Evolutionary conservation across 768 basidiomycete species (phyloP), one percentile per base, ranked within the genome.

Genomic region (Astraeus odoratus): DNA sequence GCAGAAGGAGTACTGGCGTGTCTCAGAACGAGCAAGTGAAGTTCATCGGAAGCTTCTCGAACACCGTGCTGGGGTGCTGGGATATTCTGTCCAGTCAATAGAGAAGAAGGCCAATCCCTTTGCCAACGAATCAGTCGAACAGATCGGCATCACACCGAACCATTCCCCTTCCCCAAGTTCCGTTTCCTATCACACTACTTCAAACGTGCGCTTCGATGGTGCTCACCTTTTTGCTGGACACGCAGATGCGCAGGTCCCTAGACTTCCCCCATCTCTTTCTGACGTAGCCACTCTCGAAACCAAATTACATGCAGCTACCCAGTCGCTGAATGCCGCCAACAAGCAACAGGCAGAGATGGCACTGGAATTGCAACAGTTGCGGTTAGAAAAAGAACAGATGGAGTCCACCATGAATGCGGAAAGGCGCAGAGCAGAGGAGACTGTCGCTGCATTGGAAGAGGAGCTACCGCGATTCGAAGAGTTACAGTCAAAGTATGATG

Each of bases 181-280:
- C 0, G 63, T 66, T 18, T 66, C 70, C 22, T 74, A 71, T 36
- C 50, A 63, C 12, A 63, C 68, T 2, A 67, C 73, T 1, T 66
- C 73, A n/a, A 71, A 69, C 33, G 54, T 67, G 8, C 78, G 77
- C 30, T 93, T 93, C 58, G 86, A 88, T 43, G 87, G 87, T 10
- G 79, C 83, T 0, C 88, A 91, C 66, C 70, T 92, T 43, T 91
- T 91, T 51, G 86, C 91, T 0, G 89, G 90, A 0, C 85, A 91
- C 52, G 78, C 76, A 3, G 74, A 80, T 35, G 75, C 86, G 4
- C 66, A 85, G 15, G 67, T 84, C 0, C 67, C 67, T 24, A 62
- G 71, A 33, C 68, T 70, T 3, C 66, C 75, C 0, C 68, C 73
- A 23, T 63, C 74, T 9, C 64, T 72, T 12, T 52, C 55, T 18